Percentiles rank a stretch among this genome's conserved stretches.
These are phyloP conservation scores for Penicillium simplicissimum DNA, from an alignment of 495 filamentous ascomycete genomes.

Conservation along the genomic window DNA sequence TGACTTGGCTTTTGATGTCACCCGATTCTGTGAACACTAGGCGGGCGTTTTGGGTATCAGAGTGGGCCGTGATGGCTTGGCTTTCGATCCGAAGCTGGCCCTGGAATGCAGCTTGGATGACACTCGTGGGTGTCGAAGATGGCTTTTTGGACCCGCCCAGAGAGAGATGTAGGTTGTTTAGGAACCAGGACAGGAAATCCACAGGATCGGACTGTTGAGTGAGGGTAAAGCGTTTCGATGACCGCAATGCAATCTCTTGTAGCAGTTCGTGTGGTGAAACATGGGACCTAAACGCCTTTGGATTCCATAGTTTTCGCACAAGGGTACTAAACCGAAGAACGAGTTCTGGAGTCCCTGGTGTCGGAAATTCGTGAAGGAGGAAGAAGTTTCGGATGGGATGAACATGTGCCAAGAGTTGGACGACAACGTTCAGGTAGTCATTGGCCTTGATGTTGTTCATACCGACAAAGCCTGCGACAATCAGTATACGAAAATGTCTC, in stretches of 20 bases:
- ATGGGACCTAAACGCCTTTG: slow-evolving; percentile 92
- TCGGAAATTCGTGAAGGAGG: slow-evolving; percentile 68
- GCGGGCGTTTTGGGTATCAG: slow-evolving; percentile 78
- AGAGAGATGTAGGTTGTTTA: slow-evolving; percentile 90
- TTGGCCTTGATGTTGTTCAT: slow-evolving; percentile 99
- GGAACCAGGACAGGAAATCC: slow-evolving; percentile 95
- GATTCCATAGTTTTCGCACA: slow-evolving; percentile 97
- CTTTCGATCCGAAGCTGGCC: slow-evolving; percentile 89
- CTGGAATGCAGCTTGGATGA: slow-evolving; percentile 91
- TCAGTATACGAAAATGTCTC: background rate
- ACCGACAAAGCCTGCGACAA: slow-evolving; percentile 76
- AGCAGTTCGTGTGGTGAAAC: slow-evolving; percentile 97
- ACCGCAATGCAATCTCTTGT: slow-evolving; percentile 87
- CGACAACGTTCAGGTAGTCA: slow-evolving; percentile 95
- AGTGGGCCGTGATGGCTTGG: slow-evolving; percentile 90
- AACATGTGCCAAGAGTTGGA: slow-evolving; percentile 92
- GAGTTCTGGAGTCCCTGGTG: slow-evolving; percentile 53
- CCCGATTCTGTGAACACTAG: slow-evolving; percentile 92
- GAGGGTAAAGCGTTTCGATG: slow-evolving; percentile 88
- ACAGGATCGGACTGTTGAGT: slow-evolving; percentile 92
- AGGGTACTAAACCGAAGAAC: slow-evolving; percentile 83
- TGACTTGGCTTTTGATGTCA: slow-evolving; percentile 71
- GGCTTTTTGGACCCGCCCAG: slow-evolving; percentile 90
- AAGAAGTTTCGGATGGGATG: slow-evolving; percentile 88
- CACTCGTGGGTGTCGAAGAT: slow-evolving; percentile 60